These are phyloP conservation scores for Suillus luteus DNA, from an alignment of 768 basidiomycete species.

Conservation along the genomic window DNA sequence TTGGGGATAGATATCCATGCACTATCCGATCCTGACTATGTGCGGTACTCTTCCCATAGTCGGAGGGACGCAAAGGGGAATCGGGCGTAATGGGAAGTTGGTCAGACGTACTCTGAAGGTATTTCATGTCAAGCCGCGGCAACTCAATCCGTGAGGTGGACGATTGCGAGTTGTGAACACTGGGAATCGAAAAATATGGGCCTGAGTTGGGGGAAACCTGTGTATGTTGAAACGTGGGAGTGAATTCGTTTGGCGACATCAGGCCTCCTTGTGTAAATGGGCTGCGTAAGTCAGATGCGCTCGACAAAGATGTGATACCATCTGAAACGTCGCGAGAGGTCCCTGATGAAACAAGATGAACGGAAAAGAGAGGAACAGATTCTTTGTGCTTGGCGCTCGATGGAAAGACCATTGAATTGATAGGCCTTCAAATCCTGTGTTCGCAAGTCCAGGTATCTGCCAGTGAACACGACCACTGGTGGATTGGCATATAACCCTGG, in stretches of 20 bases:
- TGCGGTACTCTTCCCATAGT: too few relatives aligned
- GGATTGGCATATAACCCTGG: not conserved
- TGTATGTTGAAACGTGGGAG: not conserved
- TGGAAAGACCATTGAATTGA: not conserved
- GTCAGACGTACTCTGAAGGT: not conserved
- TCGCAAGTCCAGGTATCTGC: not conserved
- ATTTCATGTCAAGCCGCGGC: not conserved
- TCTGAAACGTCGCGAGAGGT: not conserved
- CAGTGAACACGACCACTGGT: not conserved
- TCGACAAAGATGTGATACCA: not conserved
- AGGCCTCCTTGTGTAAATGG: not conserved
- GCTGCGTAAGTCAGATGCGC: not conserved
- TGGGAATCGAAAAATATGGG: not conserved
- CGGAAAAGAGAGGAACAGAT: not conserved
- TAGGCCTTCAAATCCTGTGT: not conserved
- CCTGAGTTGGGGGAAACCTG: not conserved
- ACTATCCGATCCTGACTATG: not conserved
- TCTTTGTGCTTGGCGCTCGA: not conserved
- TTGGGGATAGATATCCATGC: not conserved
- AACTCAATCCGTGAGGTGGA: not conserved
- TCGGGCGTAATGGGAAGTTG: not conserved
- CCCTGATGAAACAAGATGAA: not conserved
- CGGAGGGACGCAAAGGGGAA: not conserved
- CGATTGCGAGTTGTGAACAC: not conserved
- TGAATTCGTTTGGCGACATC: not conserved